phyloP scores from a whole-genome alignment of 2,329 filamentous ascomycete species.

The Ceratocystis diversiconidia region DNA sequence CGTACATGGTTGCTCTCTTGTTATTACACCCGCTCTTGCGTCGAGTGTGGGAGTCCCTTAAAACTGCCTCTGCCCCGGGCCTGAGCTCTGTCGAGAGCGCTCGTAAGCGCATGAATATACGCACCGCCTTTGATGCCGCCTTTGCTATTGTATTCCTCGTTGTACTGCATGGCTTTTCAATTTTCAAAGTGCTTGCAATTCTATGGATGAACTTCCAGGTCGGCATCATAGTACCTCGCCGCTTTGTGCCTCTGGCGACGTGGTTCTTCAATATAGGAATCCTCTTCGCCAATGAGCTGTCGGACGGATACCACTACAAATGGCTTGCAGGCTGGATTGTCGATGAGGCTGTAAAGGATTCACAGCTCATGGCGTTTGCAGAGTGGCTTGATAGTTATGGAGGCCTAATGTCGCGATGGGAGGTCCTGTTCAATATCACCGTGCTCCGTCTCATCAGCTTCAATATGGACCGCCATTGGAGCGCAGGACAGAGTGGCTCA shows the following conservation, averaged over 20 bases:
- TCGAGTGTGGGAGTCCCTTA: constrained; percentile 46
- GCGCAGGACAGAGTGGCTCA: constrained; percentile 48
- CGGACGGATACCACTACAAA: constrained; percentile 58
- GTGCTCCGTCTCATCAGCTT: constrained; percentile 87
- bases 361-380: constrained; percentile 44
- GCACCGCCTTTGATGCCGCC: constrained; percentile 60
- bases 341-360: constrained; percentile 22
- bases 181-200: constrained; percentile 67
- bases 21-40: constrained; percentile 67
- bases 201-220: constrained; percentile 71
- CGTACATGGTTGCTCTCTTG: constrained; percentile 61
- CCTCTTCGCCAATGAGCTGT: constrained; percentile 82
- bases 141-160: constrained; percentile 71
- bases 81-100: constrained; percentile 43
- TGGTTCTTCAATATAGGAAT: constrained; percentile 82
- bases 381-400: constrained; percentile 62
- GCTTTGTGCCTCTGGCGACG: constrained; percentile 58
- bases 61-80: constrained; percentile 20
- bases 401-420: constrained; percentile 81
- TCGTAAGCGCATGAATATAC: constrained; percentile 39
- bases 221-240: constrained; percentile 54
- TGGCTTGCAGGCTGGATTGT: constrained; percentile 37
- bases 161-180: constrained; percentile 72
- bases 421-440: constrained; percentile 95
- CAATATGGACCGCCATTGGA: constrained; percentile 96